Conservation (phyloP, 257 asterid species). For the Solanum boliviense region DNA sequence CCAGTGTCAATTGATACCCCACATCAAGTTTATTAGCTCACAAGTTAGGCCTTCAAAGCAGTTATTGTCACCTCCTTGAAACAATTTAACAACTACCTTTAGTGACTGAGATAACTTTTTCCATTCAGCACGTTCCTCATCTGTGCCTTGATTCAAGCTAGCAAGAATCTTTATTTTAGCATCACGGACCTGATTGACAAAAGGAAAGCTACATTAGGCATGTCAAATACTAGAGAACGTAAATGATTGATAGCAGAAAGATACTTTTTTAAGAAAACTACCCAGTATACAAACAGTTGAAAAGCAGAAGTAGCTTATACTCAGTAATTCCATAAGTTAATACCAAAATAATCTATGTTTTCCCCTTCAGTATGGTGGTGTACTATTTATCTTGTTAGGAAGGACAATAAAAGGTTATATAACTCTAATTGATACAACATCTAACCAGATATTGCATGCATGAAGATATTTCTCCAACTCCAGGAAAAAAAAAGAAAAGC, state of each 20-base stretch:
- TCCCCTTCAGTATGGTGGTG: neutral
- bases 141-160: slow-evolving; percentile 54
- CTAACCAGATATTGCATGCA: neutral
- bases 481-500: neutral
- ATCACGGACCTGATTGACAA: slow-evolving; percentile 68
- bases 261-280: neutral
- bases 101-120: slow-evolving; percentile 57
- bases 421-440: neutral
- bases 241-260: neutral
- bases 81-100: slow-evolving; percentile 38
- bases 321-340: neutral
- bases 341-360: neutral
- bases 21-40: neutral
- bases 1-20: neutral
- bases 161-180: slow-evolving; percentile 83
- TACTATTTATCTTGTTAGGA: neutral
- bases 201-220: slow-evolving; percentile 4
- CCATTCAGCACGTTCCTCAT: slow-evolving; percentile 75
- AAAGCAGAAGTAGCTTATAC: neutral
- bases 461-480: neutral
- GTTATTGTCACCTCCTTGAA: neutral
- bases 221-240: neutral
- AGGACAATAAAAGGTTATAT: neutral
- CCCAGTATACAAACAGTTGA: neutral
- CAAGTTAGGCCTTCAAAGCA: neutral